These are phyloP conservation scores for Elsinoe ampelina DNA, from an alignment of 2,329 filamentous ascomycete species.

Conservation along the genomic window DNA sequence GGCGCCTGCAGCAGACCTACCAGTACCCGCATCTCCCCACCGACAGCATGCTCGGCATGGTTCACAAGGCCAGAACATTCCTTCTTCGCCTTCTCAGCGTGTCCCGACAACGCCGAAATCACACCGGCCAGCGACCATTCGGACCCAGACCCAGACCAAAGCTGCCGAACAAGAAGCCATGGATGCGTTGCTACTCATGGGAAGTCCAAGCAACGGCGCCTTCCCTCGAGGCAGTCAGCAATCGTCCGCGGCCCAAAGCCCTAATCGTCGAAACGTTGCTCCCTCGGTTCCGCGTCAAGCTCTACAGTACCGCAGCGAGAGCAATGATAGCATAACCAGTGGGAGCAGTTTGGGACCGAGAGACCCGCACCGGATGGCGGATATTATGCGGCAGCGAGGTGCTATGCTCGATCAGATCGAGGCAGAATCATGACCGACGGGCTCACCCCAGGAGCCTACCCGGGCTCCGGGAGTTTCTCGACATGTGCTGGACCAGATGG, in stretches of 20 bases:
- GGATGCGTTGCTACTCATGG: conserved; percentile 73
- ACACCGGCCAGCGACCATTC: conserved; percentile 42
- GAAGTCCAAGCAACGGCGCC: conserved; percentile 26
- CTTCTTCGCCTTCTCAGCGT: conserved; percentile 12
- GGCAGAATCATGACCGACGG: background rate
- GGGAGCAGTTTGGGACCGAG: background rate
- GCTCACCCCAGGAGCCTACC: background rate
- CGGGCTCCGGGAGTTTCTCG: background rate
- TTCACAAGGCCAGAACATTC: conserved; percentile 3
- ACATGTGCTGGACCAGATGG: background rate
- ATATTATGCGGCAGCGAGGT: conserved; percentile 2
- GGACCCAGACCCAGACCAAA: conserved; percentile 59
- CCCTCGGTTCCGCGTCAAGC: background rate
- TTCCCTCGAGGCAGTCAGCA: conserved; percentile 8
- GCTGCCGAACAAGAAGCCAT: conserved; percentile 71
- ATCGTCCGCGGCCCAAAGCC: conserved; percentile 11
- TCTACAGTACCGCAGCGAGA: conserved; percentile 13
- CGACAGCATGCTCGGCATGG: conserved; percentile 9
- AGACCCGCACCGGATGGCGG: background rate
- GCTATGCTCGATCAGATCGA: conserved; percentile 10
- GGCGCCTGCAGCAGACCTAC: conserved; percentile 21
- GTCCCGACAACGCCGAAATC: conserved; percentile 19
- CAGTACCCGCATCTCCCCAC: conserved; percentile 15
- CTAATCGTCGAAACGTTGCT: background rate
- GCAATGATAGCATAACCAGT: conserved; percentile 1